These are phyloP conservation scores for Penicillium crustosum DNA, from an alignment of 2,329 filamentous ascomycete genomes.

Conservation along the genomic window DNA sequence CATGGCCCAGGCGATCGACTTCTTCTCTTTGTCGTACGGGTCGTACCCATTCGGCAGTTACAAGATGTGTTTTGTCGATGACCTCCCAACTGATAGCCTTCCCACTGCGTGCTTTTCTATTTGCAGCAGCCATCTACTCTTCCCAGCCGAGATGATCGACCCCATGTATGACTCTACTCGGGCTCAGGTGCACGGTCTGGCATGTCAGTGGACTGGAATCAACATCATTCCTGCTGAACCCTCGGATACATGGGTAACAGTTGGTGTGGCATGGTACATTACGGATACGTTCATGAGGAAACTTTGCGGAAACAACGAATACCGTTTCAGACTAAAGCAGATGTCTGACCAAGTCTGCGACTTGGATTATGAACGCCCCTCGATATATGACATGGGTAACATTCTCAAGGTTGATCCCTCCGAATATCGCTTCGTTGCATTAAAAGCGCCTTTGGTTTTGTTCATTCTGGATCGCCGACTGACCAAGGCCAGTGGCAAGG, in stretches of 20 bases:
- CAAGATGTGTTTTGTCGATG: conserved; percentile 92
- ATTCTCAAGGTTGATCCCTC: conserved; percentile 76
- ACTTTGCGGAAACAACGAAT: conserved; percentile 91
- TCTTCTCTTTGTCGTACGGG: conserved; percentile 83
- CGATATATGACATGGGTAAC: conserved; percentile 75
- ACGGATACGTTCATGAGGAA: conserved; percentile 88
- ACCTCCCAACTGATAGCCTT: conserved; percentile 72
- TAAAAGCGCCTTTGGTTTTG: conserved; percentile 87
- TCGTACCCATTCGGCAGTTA: conserved; percentile 90
- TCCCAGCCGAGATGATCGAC: conserved; percentile 81
- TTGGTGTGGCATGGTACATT: conserved; percentile 92
- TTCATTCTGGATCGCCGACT: conserved; percentile 92
- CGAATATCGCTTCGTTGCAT: conserved; percentile 84
- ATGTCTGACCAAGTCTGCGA: conserved; percentile 80
- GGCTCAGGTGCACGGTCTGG: conserved; percentile 76
- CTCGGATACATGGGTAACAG: conserved; percentile 81
- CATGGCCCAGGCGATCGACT: conserved; percentile 82
- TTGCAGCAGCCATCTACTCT: conserved; percentile 82
- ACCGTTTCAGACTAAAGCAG: conserved; percentile 83
- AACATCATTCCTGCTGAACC: conserved; percentile 82
- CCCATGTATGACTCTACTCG: conserved; percentile 78
- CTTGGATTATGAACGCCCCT: conserved; percentile 77
- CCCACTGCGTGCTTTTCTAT: conserved; percentile 81
- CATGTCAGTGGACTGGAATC: conserved; percentile 91
- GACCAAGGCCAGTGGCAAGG: conserved; percentile 81